Evolutionary conservation across 768 basidiomycete genomes (phyloP), one percentile per base, ranked within the genome.

Genomic region (Serendipita sp.): DNA sequence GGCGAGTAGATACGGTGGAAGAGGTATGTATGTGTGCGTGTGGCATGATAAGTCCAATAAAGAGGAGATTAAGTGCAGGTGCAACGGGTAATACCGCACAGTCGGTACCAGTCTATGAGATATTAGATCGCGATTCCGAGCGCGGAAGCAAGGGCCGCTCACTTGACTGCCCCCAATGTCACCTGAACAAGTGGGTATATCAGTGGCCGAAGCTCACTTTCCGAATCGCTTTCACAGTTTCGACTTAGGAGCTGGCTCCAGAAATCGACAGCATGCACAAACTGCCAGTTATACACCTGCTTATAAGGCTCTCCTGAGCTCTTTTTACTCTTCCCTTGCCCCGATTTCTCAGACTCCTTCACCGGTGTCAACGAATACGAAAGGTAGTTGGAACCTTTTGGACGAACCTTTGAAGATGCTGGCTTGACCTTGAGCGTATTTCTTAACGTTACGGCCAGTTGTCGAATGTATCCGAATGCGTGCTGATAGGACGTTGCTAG

Each of bases 241-340:
- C 85, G 79, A 23, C 85, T 87, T 8, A 99, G 80, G 8, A 97
- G 91, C 46, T 90, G 79, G 45, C 83, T 81, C 96, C 96, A 99
- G 71, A 98, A 98, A 77, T 99, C 96, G 68, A 99, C 78, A 66
- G 85, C 90, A 73, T 99, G 96, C 2, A 86, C 88, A 69, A 87
- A 97, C 76, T 97, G 96, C 96, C 96, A 99, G 75, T 97, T 99
- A 76, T 99, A 96, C 23, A 99, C 95, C 70, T 88, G 86, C 73
- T 86, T 87, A 76, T 88, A 94, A 7, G 91, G 85, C 69, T 98
- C 93, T 86, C 91, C 73, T 23, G 66, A 7, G 66, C 68, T 7
- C 66, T 68, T 10, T 64, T 69, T 36, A 65, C 63, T 46, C 38
- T 47, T 65, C 7, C n/a, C 44, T 16, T 41, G 8, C 1, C 58